Base-by-base conservation (phyloP, 2,329 filamentous ascomycete genomes). In the Coniochaeta prunicola region DNA sequence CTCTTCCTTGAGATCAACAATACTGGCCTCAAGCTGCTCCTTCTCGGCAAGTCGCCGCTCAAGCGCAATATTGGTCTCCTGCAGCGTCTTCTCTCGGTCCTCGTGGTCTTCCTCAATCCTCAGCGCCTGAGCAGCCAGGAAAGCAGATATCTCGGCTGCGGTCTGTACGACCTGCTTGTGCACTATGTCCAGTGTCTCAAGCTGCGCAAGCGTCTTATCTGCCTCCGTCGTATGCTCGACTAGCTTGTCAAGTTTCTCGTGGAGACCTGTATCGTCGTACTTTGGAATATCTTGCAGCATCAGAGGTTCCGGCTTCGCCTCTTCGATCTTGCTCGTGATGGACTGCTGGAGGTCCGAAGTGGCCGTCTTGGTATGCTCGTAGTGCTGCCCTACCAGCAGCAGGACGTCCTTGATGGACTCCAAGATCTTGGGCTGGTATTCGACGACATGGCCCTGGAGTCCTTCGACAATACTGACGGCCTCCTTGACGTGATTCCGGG, bases 391-490 rank as follows among this genome's bases (percentile, higher is more conserved):
- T 58, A 96, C 90, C 26, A 96, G 80, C 8, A 85, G 79, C 40
- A 96, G 80, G n/a, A 97, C 86, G 66, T 97, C 90, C 66, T 91
- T 89, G 64, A 99, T 84, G 0, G 90, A 85, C 57, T 93, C 87
- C 59, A 97, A 82, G 64, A 97, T 89, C 74, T 96, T 89, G 1
- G 94, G 94, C 65, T 97, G 89, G 64, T 89, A 88, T 70, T 97
- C 92, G 9, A 83, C 83, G 31, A 96, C 82, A 59, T 94, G 86
- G 60, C 82, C 88, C 68, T 96, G 89, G 1, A 97, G 77, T 26
- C 85, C 86, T 64, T 90, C 87, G 17, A 96, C 86, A 8, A 84
- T 84, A 59, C 82, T 82, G 38, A 92, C 77, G 12, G 90, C 86
- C 68, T 91, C 88, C 65, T 88, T 84, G 58, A 96, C 80, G 65